These are phyloP conservation scores for Ascochyta clinopodiicola DNA, from an alignment of 2,329 filamentous ascomycete species.

Conservation along the genomic window DNA sequence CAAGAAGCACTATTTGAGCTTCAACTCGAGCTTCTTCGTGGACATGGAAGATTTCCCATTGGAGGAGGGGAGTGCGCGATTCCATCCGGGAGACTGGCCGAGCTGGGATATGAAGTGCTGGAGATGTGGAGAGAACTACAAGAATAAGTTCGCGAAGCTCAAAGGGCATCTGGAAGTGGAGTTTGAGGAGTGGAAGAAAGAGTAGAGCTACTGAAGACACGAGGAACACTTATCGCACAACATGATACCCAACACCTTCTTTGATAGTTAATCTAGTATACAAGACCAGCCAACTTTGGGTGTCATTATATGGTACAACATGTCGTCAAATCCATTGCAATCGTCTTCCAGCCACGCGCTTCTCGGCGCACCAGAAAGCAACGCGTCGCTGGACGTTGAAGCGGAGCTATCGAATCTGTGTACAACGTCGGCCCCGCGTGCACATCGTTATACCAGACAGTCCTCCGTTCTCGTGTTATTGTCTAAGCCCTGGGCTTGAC, in stretches of 20 bases:
- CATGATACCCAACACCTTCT: slow-evolving; percentile 5
- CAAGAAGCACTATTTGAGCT: slow-evolving; percentile 90
- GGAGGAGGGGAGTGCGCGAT: slow-evolving; percentile 66
- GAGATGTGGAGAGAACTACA: slow-evolving; percentile 79
- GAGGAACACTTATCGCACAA: background rate
- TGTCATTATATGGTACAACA: slow-evolving; percentile 20
- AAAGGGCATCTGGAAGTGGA: slow-evolving; percentile 79
- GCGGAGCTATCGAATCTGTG: background rate
- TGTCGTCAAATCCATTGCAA: slow-evolving; percentile 11
- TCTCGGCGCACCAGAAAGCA: background rate
- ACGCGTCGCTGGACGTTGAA: background rate
- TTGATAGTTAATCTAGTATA: slow-evolving; percentile 24
- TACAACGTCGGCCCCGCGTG: background rate
- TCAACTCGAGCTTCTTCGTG: slow-evolving; percentile 84
- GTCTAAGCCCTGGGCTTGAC: slow-evolving; percentile 40
- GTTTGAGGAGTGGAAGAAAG: slow-evolving; percentile 73
- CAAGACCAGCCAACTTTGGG: slow-evolving; percentile 25
- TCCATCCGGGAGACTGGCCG: slow-evolving; percentile 67
- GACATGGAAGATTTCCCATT: slow-evolving; percentile 81
- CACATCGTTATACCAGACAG: background rate
- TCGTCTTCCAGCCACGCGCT: background rate
- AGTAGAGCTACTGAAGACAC: slow-evolving; percentile 17
- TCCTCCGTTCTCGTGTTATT: background rate
- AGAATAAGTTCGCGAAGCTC: slow-evolving; percentile 73
- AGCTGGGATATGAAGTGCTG: slow-evolving; percentile 76